Percentiles rank a stretch among this genome's conserved stretches.
These are phyloP conservation scores for Pythium brachiatum DNA, from an alignment of 352 stramenopile genomes.

Conservation along the genomic window DNA sequence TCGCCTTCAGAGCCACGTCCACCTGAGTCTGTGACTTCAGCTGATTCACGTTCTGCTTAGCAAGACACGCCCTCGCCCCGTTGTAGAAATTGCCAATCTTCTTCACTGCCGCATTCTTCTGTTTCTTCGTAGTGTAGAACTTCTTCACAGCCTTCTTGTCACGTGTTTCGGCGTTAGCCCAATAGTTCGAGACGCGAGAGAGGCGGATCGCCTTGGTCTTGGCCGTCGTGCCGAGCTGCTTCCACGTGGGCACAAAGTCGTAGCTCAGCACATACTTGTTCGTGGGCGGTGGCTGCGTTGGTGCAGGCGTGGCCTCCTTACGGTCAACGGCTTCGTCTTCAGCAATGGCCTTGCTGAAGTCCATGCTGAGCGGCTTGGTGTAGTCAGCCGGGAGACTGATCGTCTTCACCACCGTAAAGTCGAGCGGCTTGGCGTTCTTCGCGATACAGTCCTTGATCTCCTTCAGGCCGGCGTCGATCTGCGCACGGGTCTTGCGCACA, in stretches of 20 bases:
- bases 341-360: neutral
- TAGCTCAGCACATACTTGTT: neutral
- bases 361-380: neutral
- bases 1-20: neutral
- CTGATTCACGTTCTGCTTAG: slow-evolving; percentile 2
- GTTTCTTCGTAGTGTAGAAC: neutral
- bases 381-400: neutral
- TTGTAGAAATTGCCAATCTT: slow-evolving; percentile 14
- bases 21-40: neutral
- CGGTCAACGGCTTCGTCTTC: neutral
- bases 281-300: neutral
- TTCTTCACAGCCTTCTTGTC: slow-evolving; percentile 12
- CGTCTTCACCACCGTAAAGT: slow-evolving; percentile 3
- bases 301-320: neutral
- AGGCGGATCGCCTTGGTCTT: slow-evolving; percentile 9
- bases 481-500: neutral
- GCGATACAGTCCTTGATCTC: slow-evolving; percentile 6
- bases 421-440: neutral
- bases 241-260: neutral
- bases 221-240: neutral
- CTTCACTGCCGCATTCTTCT: neutral
- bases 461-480: neutral
- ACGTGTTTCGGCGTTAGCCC: slow-evolving; percentile 1
- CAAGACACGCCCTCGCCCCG: slow-evolving; percentile 10
- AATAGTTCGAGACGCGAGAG: neutral